A percentile compares a stretch with the other conserved stretches of the same genome.
These are phyloP conservation scores for Oryza glumipatula DNA, from an alignment of 176 grass and related monocot genomes.

Conservation along the genomic window DNA sequence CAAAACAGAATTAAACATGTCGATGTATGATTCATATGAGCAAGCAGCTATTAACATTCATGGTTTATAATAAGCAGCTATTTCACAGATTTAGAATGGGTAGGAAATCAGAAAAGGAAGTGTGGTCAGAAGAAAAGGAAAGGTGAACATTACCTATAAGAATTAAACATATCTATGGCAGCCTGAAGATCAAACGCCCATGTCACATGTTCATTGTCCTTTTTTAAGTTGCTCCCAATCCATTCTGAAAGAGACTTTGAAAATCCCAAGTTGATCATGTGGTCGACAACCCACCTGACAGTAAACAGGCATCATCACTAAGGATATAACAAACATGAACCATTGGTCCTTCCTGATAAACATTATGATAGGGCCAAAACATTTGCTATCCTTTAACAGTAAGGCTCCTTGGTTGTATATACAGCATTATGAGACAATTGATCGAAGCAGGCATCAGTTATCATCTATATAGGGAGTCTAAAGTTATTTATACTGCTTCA, in stretches of 20 bases:
- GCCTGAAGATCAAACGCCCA: slow-evolving; percentile 93
- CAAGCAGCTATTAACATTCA: not conserved
- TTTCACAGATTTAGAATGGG: not conserved
- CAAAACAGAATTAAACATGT: not conserved
- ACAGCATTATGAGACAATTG: not conserved
- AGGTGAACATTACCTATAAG: slow-evolving; percentile 62
- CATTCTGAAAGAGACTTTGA: slow-evolving; percentile 89
- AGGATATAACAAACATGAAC: slow-evolving; percentile 12
- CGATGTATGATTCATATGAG: not conserved
- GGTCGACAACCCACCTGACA: slow-evolving; percentile 89
- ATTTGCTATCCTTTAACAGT: slow-evolving; percentile 20
- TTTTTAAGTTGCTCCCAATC: slow-evolving; percentile 93
- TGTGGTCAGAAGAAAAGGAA: not conserved
- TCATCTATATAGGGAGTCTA: slow-evolving; percentile 11
- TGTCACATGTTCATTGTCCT: slow-evolving; percentile 61
- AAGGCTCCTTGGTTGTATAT: not conserved
- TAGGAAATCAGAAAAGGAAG: not conserved
- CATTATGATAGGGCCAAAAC: not conserved
- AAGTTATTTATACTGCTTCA: not conserved
- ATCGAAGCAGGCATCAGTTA: not conserved
- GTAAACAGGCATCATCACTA: slow-evolving; percentile 14
- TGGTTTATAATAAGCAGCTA: not conserved
- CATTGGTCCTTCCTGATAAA: slow-evolving; percentile 15
- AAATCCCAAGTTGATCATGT: slow-evolving; percentile 88
- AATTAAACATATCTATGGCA: slow-evolving; percentile 93